These are phyloP conservation scores for Magnusiomyces clavatus DNA, from an alignment of 1,139 yeast species.

Conservation along the genomic window DNA sequence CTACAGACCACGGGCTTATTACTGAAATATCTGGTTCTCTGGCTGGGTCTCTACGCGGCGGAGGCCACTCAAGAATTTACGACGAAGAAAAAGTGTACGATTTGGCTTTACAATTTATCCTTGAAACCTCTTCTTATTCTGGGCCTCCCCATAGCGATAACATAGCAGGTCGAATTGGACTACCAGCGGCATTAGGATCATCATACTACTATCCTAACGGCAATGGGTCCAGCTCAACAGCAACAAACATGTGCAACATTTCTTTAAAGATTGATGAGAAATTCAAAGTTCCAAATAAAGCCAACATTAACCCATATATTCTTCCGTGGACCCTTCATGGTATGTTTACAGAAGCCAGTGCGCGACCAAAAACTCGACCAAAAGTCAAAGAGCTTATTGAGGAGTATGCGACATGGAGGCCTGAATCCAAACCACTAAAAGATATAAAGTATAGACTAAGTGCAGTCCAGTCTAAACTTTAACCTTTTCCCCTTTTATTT, in stretches of 20 bases:
- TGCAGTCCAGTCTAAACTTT: conserved; percentile 40
- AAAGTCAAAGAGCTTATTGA: conserved; percentile 55
- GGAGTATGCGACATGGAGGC: conserved; percentile 79
- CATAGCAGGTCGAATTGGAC: no score
- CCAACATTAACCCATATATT: conserved; percentile 67
- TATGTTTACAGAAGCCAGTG: conserved; percentile 47
- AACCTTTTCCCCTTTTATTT: neutral
- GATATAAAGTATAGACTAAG: conserved; percentile 78
- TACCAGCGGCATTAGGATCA: no score
- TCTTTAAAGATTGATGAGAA: conserved; percentile 21
- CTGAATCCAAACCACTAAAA: conserved; percentile 69
- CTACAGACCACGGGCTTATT: conserved; percentile 39
- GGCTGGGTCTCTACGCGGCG: conserved; percentile 89
- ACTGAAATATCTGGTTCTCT: conserved; percentile 75
- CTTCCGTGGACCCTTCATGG: conserved; percentile 94
- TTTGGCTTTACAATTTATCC: conserved; percentile 61
- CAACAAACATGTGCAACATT: conserved; percentile 13
- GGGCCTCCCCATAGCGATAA: no score
- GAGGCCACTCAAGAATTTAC: conserved; percentile 88
- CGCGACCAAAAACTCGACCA: conserved; percentile 34
- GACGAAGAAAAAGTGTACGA: conserved; percentile 81
- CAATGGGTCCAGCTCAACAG: conserved; percentile 20
- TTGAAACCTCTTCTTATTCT: conserved; percentile 56
- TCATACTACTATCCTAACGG: no score
- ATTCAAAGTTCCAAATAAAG: conserved; percentile 30